These are phyloP conservation scores for Dicorynia guianensis DNA, from an alignment of 306 rosid species.

Conservation along the genomic window DNA sequence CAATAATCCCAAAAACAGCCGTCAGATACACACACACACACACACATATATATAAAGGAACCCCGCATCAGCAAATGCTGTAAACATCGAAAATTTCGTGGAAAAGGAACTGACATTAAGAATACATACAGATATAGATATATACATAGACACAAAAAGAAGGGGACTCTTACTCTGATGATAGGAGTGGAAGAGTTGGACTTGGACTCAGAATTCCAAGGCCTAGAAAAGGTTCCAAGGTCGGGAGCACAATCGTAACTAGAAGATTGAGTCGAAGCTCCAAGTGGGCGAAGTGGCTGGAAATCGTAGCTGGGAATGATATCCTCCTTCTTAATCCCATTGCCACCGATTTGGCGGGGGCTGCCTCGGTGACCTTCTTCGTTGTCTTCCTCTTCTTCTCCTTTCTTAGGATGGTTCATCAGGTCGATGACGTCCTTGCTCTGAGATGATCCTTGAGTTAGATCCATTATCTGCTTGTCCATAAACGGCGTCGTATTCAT, in stretches of 20 bases:
- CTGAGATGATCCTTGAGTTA: conserved; percentile 56
- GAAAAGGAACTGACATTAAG: neutral
- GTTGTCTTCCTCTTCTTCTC: conserved; percentile 30
- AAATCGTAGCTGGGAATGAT: conserved; percentile 87
- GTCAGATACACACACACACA: neutral
- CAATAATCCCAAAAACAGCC: neutral
- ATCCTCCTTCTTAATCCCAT: conserved; percentile 59
- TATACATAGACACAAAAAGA: conserved; percentile 3
- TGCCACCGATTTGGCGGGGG: conserved; percentile 41
- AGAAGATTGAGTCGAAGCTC: conserved; percentile 46
- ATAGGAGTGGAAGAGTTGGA: conserved; percentile 50
- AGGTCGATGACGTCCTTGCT: conserved; percentile 72
- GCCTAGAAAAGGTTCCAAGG: conserved; percentile 45
- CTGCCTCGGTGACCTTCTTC: neutral
- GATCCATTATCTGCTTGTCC: conserved; percentile 97
- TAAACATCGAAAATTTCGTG: neutral
- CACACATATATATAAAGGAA: neutral
- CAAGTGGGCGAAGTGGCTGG: conserved; percentile 75
- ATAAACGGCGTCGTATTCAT: conserved; percentile 82
- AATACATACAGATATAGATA: too few species aligned
- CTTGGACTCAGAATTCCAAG: conserved; percentile 71
- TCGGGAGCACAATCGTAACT: conserved; percentile 56
- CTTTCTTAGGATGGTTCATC: conserved; percentile 50
- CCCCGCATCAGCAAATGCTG: conserved; percentile 16
- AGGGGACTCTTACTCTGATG: conserved; percentile 50